These are phyloP conservation scores for Acrocalymma vagum DNA, from an alignment of 2,329 filamentous ascomycete species.

Conservation along the genomic window DNA sequence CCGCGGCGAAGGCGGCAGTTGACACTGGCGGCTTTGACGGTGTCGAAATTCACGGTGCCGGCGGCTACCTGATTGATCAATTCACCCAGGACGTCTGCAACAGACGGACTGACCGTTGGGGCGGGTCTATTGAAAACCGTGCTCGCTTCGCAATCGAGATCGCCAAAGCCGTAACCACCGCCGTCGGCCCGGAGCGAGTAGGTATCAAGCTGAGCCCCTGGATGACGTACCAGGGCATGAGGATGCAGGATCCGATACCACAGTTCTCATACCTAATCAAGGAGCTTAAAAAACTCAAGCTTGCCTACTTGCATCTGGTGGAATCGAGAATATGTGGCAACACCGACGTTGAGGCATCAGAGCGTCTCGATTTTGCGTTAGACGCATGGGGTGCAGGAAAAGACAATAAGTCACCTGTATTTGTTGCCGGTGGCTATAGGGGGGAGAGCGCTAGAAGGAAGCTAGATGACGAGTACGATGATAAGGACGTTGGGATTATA, in stretches of 20 bases:
- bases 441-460: conserved; percentile 38
- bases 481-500: conserved; percentile 49
- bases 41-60: conserved; percentile 64
- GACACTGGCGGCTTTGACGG: conserved; percentile 67
- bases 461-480: conserved; percentile 46
- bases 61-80: conserved; percentile 72
- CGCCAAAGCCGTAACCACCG: conserved; percentile 56
- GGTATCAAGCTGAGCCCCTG: conserved; percentile 69
- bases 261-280: conserved; percentile 67
- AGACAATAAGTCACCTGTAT: conserved; percentile 27
- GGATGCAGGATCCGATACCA: conserved; percentile 67
- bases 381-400: no score
- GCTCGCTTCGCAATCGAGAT: conserved; percentile 62
- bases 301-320: conserved; percentile 61
- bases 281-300: conserved; percentile 58
- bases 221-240: conserved; percentile 69
- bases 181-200: conserved; percentile 63
- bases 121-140: conserved; percentile 60
- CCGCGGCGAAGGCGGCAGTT: conserved; percentile 53
- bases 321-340: conserved; percentile 64
- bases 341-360: conserved; percentile 28
- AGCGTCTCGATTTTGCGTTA: conserved; percentile 29
- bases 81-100: conserved; percentile 70
- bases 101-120: conserved; percentile 57
- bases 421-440: conserved; percentile 49